Conservation (phyloP, 768 basidiomycete species). For the Lyophyllum decastes region DNA sequence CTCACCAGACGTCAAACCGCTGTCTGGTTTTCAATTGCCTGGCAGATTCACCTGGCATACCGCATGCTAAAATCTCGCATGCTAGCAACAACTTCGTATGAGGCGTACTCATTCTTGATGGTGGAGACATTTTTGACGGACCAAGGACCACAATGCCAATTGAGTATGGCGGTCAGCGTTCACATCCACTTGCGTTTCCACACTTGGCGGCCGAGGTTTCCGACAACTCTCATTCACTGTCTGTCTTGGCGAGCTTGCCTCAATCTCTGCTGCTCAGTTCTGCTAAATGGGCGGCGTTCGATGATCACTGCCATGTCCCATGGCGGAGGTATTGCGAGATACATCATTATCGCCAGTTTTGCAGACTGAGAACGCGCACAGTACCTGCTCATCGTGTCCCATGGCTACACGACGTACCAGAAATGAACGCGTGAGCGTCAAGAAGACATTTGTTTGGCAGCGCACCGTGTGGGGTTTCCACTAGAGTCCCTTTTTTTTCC, state of each 20-base stretch:
- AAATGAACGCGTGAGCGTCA: too few species aligned
- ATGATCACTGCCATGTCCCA: not conserved
- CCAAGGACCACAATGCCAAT: not conserved
- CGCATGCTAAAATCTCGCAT: not conserved
- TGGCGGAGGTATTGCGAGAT: too few species aligned
- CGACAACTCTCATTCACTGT: not conserved
- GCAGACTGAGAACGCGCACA: too few species aligned
- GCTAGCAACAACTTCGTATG: not conserved
- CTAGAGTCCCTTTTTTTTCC: not conserved
- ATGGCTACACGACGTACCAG: not conserved
- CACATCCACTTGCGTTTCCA: not conserved
- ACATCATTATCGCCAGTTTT: too few species aligned
- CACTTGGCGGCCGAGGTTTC: not conserved
- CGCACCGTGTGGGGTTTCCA: constrained; percentile 21
- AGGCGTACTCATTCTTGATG: not conserved
- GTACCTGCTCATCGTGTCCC: too few species aligned
- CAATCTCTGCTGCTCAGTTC: not conserved
- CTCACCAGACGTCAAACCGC: not conserved
- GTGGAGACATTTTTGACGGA: not conserved
- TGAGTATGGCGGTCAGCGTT: not conserved
- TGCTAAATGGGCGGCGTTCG: not conserved
- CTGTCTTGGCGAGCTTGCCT: not conserved
- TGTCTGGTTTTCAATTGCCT: constrained; percentile 1
- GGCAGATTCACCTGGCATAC: constrained; percentile 4
- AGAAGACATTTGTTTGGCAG: constrained; percentile 48